Base-by-base conservation (phyloP, 2,329 filamentous ascomycete genomes). In the Macroventuria anomochaeta region DNA sequence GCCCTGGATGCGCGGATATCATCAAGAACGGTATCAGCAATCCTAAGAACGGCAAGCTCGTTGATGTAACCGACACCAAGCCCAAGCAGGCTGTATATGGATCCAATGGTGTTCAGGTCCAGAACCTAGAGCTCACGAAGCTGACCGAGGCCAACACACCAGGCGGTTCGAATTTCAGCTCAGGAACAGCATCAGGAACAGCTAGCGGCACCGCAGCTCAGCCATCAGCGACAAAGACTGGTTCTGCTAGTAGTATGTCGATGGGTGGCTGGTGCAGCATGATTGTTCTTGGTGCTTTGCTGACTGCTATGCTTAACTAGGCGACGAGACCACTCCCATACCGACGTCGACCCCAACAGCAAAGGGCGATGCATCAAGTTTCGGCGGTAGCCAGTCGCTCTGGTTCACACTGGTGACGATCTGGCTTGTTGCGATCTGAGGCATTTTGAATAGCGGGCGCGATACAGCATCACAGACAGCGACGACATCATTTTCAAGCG, bases 11-110 rank as follows among this genome's bases (percentile, higher is more conserved):
- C 61, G 87, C 86, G 32, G 80, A 87, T 38, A 81, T 96, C 67
- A 93, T 97, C 70, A 80, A 90, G 62, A 85, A 88, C 41, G 93
- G 93, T 58, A 84, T 96, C 55, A 78, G 75, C 41, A 84, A 83
- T 59, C 83, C 86, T 50, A 85, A 86, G 32, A 71, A 71, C 4
- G 80, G 80, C 34, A 73, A 75, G 46, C 71, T 96, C 46, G 82
- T 89, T 21, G 64, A 77, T 2, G 82, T 91, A 42, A 80, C 76
- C 15, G 74, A 81, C 52, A 87, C 81, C 18, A 77, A 76, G 25
- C 82, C 89, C 49, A 77, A 79, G 20, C 76, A 83, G 60, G 78
- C 77, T 2, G 82, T 96, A 12, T 83, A 81, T 63, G 78, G 79
- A 37, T 76, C 76, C 62, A 79, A 80, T 37, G 85, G 86, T 44